Evolutionary conservation across 75 land plant genomes (phyloP), one percentile per base, ranked within the genome.

Genomic region (Sequoia sempervirens): DNA sequence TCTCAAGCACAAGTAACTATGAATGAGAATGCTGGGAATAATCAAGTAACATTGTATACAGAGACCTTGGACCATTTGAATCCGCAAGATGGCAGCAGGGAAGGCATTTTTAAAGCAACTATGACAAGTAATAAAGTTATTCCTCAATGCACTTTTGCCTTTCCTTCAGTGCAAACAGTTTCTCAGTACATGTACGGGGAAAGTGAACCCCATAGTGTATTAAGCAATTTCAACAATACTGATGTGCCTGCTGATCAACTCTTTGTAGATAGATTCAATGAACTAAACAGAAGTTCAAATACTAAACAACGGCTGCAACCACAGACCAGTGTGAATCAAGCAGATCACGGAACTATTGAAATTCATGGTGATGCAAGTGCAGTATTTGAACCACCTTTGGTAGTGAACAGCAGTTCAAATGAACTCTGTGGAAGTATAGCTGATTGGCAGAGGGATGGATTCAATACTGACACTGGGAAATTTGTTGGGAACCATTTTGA

Each of bases 141-240:
- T 3, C 66, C 82, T 53, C 56, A 84, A 81, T 47, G 75, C 56
- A 70, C 41, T 12, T 34, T 79, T 32, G 40, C 30, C 13, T 12
- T 80, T 87, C 64, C 85, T 54, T 72, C 85, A 81, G 78, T 56
- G 3, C 74, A 82, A 80, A 43, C 66, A 7, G 53, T 83, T 83
- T 82, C 88, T 17, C 88, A 88, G 53, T 82, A 69, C 45, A 86
- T 84, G 82, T 72, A 81, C 82, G 75, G 81, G 50, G 79, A 75
- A 23, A 86, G 81, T 46, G 88, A 80, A 11, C 85, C 78, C 58
- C 81, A 81, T 14, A 38, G 80, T 34, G 61, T 80, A 15, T 85
- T 76, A 69, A 61, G 87, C n/a, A 54, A 69, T 64, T 14, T 76
- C 72, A 79, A 61, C 72, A 80, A 86, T 43, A n/a, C 78, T 79